These are phyloP conservation scores for Kodamaea jinghongensis DNA, from an alignment of 805 yeast genomes.

Conservation along the genomic window DNA sequence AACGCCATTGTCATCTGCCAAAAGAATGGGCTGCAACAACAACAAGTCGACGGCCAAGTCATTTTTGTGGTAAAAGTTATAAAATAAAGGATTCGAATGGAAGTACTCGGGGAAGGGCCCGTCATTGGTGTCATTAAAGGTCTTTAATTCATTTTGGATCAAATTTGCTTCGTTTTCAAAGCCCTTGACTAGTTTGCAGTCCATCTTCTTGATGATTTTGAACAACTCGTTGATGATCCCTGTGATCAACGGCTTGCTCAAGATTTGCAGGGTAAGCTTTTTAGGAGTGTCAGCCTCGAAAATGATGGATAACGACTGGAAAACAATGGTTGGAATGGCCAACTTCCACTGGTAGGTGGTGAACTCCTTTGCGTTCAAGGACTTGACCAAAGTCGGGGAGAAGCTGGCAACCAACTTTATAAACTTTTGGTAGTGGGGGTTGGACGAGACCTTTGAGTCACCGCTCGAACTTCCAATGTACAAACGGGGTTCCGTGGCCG, in stretches of 20 bases:
- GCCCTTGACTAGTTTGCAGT: constrained; percentile 66
- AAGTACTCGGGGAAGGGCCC: constrained; percentile 25
- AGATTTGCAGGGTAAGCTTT: constrained; percentile 58
- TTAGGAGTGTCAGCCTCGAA: constrained; percentile 70
- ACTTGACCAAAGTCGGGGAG: constrained; percentile 46
- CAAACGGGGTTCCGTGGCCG: constrained; percentile 41
- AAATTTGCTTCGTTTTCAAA: constrained; percentile 65
- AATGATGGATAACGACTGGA: constrained; percentile 71
- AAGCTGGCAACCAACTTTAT: constrained; percentile 33
- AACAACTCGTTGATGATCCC: constrained; percentile 77
- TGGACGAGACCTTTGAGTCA: constrained; percentile 13
- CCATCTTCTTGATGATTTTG: constrained; percentile 73
- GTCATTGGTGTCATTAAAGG: constrained; percentile 14
- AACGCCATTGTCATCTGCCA: constrained; percentile 85
- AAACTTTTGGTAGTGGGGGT: constrained; percentile 18
- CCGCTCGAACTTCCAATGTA: constrained; percentile 36
- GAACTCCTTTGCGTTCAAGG: constrained; percentile 54
- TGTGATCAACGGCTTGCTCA: constrained; percentile 80
- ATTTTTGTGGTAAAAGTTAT: constrained; percentile 52
- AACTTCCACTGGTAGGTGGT: constrained; percentile 80
- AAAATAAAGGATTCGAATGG: constrained; percentile 60
- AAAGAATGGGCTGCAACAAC: constrained; percentile 77
- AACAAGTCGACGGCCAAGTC: constrained; percentile 71
- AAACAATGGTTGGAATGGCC: constrained; percentile 73
- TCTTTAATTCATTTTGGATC: constrained; percentile 48